Base-by-base conservation (phyloP, 2,329 filamentous ascomycete genomes). In the Fusarium euwallaceae region DNA sequence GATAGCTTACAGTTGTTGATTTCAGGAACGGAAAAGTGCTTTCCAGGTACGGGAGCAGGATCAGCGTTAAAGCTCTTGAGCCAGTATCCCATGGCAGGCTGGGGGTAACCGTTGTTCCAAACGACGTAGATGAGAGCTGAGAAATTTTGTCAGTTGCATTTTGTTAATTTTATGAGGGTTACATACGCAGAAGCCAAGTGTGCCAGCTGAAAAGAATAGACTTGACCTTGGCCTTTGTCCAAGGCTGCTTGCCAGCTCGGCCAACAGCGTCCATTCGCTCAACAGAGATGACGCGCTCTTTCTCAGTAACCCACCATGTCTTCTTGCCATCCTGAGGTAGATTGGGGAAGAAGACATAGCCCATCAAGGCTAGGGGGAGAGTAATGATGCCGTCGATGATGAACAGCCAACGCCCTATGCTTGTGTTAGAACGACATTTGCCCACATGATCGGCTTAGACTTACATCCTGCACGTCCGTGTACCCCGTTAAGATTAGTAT, bases 311-410 rank as follows among this genome's bases (percentile, higher is more conserved):
- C 69, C 71, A 75, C 73, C 73, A 75, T 14, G 72, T 75, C 24
- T 41, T 75, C 20, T 70, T 66, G 1, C 71, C 71, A 5, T 72
- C 71, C 10, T 74, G 71, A 0, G 73, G 73, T 8, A 75, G 65
- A 48, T 74, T 74, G 1, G 72, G 72, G 60, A 73, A 75, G 56
- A 75, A 73, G 20, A 71, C 2, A 22, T 67, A 75, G n/a, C 72
- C 72, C 2, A 55, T 53, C 1, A 71, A 6, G 0, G 72, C 72
- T 4, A 75, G 66, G 1, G 72, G 72, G 2, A 75, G 37, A 3
- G 72, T 75, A 9, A 75, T 75, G 32, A 73, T 69, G 6, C 72
- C 72, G 41, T 75, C 70, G 22, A 75, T 73, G 29, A 75, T 71
- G 17, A 75, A 75, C 1, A 75, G 39, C 72, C 70, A 75, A 6